A percentile compares a stretch with the other conserved stretches of the same genome.
Conservation (phyloP, 2,329 filamentous ascomycete species). For the Boeremia exigua region DNA sequence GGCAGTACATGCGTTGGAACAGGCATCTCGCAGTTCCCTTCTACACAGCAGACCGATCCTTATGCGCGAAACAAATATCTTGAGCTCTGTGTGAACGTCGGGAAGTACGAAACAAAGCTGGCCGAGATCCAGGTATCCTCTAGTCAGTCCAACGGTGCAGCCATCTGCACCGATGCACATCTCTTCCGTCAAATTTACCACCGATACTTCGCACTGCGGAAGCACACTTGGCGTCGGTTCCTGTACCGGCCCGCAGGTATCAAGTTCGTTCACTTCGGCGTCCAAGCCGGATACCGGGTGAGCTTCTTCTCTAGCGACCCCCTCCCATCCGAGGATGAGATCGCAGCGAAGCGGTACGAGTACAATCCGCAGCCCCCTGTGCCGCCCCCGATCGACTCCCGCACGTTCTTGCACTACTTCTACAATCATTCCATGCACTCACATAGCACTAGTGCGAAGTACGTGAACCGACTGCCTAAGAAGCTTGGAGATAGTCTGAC, state of each 20-base stretch:
- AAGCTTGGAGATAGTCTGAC: constrained; percentile 17
- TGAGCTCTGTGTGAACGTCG: constrained; percentile 16
- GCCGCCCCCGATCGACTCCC: constrained; percentile 18
- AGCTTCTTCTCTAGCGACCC: constrained; percentile 6
- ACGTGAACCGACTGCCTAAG: constrained; percentile 16
- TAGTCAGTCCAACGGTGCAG: neutral
- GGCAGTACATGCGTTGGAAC: neutral
- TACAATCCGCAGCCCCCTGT: constrained; percentile 5
- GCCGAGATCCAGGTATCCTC: constrained; percentile 15
- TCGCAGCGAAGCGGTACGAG: constrained; percentile 12
- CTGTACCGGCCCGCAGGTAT: constrained; percentile 14
- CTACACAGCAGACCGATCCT: too few relatives aligned
- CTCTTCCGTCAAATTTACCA: constrained; percentile 18
- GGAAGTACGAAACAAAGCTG: constrained; percentile 9
- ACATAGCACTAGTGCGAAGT: constrained; percentile 5
- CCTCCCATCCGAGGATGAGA: constrained; percentile 5
- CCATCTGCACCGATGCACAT: constrained; percentile 14
- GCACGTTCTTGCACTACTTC: constrained; percentile 22
- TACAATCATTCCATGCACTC: constrained; percentile 11
- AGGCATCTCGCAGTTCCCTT: neutral
- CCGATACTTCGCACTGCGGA: constrained; percentile 6
- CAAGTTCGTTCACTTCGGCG: constrained; percentile 18
- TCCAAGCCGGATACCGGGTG: constrained; percentile 1
- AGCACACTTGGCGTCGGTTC: constrained; percentile 2
- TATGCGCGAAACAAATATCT: neutral